Conservation (phyloP, 352 stramenopile species). For the Thraustochytrium sp. region DNA sequence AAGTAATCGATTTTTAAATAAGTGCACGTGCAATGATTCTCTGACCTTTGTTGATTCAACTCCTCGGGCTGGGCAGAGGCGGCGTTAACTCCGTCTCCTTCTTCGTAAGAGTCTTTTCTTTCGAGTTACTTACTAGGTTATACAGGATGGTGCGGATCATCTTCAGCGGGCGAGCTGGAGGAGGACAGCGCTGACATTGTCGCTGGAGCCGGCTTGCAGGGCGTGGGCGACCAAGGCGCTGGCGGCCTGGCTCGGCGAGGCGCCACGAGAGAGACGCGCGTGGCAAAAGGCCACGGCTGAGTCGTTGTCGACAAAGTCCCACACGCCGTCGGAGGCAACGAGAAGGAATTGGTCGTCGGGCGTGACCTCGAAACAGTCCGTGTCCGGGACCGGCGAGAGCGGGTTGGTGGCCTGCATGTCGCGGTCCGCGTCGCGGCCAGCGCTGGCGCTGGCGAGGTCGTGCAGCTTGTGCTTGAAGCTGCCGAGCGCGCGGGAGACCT, state of each 20-base stretch:
- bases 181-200: conserved; percentile 66
- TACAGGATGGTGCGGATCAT: too few relatives aligned
- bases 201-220: conserved; percentile 55
- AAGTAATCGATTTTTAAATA: background rate
- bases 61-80: too few relatives aligned
- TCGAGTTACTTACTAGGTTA: too few relatives aligned
- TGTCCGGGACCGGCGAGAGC: background rate
- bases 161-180: conserved; percentile 26
- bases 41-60: background rate
- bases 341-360: conserved; percentile 61
- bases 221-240: conserved; percentile 56
- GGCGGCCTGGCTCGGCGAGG: conserved; percentile 45
- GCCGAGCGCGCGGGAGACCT: conserved; percentile 71
- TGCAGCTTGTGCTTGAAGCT: conserved; percentile 71
- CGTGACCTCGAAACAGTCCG: conserved; percentile 51
- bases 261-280: conserved; percentile 56
- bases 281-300: conserved; percentile 59
- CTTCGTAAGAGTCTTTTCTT: too few relatives aligned
- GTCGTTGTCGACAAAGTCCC: conserved; percentile 68
- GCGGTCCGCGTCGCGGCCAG: conserved; percentile 55
- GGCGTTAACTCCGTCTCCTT: too few relatives aligned
- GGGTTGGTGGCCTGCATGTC: background rate
- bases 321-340: conserved; percentile 71
- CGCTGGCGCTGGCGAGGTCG: conserved; percentile 24
- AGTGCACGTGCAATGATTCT: background rate